Percentiles rank a stretch among this genome's conserved stretches.
phyloP scores from a whole-genome alignment of 2,329 filamentous ascomycete genomes.

The Neobulgaria alba region DNA sequence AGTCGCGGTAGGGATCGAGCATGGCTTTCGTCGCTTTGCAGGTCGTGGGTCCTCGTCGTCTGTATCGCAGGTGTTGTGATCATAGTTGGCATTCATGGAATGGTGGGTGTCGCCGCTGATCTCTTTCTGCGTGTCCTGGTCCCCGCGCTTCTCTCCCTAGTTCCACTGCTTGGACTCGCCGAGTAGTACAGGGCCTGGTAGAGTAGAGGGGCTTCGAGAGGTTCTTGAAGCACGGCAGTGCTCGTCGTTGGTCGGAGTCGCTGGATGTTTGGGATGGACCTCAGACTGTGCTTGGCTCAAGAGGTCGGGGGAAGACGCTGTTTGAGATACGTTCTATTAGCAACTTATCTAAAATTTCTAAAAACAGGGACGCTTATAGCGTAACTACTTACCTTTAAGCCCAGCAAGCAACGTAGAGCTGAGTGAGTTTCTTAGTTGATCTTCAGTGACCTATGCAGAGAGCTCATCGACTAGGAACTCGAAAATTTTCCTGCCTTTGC shows the following conservation, averaged over 20 bases:
- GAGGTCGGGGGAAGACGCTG: too few species aligned
- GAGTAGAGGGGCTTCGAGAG: constrained; percentile 7
- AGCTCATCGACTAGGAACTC: constrained; percentile 17
- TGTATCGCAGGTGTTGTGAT: constrained; percentile 2
- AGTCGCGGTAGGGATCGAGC: constrained; percentile 2
- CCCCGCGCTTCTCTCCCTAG: constrained; percentile 7
- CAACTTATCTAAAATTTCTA: too few species aligned
- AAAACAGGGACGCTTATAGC: too few species aligned
- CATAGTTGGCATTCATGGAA: constrained; percentile 6
- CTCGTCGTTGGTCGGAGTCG: constrained; percentile 10
- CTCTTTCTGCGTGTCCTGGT: constrained; percentile 8
- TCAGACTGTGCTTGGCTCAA: constrained; percentile 12
- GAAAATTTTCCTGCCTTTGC: constrained; percentile 18
- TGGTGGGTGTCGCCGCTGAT: constrained; percentile 9
- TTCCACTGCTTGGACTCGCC: not conserved
- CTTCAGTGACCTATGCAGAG: too few species aligned
- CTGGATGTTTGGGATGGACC: constrained; percentile 10
- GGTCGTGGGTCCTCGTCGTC: constrained; percentile 1
- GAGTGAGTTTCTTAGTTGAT: too few species aligned
- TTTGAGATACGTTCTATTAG: too few species aligned
- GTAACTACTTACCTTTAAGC: too few species aligned
- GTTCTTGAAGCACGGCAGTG: constrained; percentile 7
- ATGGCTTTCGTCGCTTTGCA: too few species aligned
- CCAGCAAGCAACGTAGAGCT: too few species aligned
- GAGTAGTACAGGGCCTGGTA: constrained; percentile 2